These are phyloP conservation scores for Daldinia vernicosa DNA, from an alignment of 495 filamentous ascomycete species.

Conservation along the genomic window DNA sequence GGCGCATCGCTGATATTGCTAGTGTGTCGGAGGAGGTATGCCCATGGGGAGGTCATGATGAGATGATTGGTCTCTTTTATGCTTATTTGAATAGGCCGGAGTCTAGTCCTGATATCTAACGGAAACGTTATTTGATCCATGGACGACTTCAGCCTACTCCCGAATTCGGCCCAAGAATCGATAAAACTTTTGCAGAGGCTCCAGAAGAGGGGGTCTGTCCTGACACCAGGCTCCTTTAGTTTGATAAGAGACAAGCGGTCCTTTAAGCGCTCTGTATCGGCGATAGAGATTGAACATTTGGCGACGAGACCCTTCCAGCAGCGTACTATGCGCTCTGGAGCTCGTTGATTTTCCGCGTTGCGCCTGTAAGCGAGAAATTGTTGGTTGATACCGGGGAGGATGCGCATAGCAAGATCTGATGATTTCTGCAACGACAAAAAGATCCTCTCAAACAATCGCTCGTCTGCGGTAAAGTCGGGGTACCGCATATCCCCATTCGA, in stretches of 20 bases:
- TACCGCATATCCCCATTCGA: slow-evolving; percentile 59
- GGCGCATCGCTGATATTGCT: slow-evolving; percentile 36
- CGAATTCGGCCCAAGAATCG: slow-evolving; percentile 76
- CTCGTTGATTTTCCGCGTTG: slow-evolving; percentile 52
- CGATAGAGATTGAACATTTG: slow-evolving; percentile 69
- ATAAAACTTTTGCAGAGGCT: slow-evolving; percentile 79
- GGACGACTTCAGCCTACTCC: slow-evolving; percentile 71
- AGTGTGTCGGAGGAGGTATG: slow-evolving; percentile 54
- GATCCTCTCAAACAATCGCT: slow-evolving; percentile 81
- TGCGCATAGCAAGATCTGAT: slow-evolving; percentile 70
- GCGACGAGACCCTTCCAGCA: slow-evolving; percentile 75
- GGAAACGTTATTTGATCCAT: slow-evolving; percentile 70
- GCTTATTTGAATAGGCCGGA: slow-evolving; percentile 78
- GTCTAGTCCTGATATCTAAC: slow-evolving; percentile 70
- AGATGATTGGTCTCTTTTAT: slow-evolving; percentile 77
- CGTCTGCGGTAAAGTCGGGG: slow-evolving; percentile 74
- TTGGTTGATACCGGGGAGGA: slow-evolving; percentile 69
- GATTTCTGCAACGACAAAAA: slow-evolving; percentile 75
- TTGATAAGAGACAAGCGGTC: slow-evolving; percentile 78
- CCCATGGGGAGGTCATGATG: slow-evolving; percentile 83
- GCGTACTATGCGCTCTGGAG: slow-evolving; percentile 62
- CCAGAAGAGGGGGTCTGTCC: slow-evolving; percentile 84
- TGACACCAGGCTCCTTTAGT: slow-evolving; percentile 79
- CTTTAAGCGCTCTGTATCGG: slow-evolving; percentile 73
- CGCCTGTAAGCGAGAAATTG: slow-evolving; percentile 66